Evolutionary conservation across 2,329 filamentous ascomycete genomes (phyloP).

Genomic region (Biscogniauxia mediterranea): DNA sequence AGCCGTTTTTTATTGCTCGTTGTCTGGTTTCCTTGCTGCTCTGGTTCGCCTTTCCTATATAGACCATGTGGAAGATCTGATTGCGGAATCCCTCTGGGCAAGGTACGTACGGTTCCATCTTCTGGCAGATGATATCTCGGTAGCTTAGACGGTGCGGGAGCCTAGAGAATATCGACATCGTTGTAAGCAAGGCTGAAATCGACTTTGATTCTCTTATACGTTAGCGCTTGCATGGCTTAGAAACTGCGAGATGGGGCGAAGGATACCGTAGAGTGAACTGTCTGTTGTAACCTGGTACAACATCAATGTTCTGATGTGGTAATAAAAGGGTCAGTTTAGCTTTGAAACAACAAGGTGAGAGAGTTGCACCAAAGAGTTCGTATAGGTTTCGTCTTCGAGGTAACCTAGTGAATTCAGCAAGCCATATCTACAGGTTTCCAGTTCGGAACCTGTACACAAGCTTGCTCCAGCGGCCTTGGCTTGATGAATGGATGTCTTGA

Average conservation of each 20-base stretch:
- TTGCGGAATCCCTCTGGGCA: constrained; percentile 59
- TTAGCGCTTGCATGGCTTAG: constrained; percentile 51
- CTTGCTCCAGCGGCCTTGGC: no score
- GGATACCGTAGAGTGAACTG: no score
- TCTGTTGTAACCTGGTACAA: no score
- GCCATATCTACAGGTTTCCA: no score
- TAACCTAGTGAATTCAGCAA: no score
- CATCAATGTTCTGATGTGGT: no score
- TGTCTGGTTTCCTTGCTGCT: constrained; percentile 64
- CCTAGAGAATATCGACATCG: constrained; percentile 40
- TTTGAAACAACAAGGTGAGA: no score
- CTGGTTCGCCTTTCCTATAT: constrained; percentile 70
- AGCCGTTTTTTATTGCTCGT: constrained; percentile 60
- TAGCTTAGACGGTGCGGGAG: constrained; percentile 42
- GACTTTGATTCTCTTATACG: constrained; percentile 46
- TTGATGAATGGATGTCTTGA: no score
- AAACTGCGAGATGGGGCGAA: constrained; percentile 51
- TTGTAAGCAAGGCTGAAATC: constrained; percentile 34
- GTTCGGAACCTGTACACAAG: no score
- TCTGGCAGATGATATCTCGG: constrained; percentile 60
- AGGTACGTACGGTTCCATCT: constrained; percentile 58
- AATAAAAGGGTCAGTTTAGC: no score
- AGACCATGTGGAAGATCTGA: constrained; percentile 53
- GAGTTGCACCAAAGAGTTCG: no score
- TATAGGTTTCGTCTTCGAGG: no score